phyloP scores from a whole-genome alignment of 352 stramenopile genomes.

The Pythium pyrilobum region DNA sequence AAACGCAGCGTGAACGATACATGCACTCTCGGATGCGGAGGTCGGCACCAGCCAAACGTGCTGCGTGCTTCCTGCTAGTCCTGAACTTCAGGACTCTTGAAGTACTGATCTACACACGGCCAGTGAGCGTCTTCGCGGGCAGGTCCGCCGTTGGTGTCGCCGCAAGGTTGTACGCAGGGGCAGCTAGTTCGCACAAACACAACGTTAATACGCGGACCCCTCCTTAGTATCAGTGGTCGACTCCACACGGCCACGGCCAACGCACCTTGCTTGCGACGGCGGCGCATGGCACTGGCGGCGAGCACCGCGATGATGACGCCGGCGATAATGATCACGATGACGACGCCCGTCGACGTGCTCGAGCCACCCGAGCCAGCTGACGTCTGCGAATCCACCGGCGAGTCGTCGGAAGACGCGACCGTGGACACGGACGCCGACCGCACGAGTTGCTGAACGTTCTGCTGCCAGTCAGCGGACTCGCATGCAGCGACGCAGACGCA shows the following conservation, averaged over 20 bases:
- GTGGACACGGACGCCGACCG: background rate
- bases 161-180: background rate
- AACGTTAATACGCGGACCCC: too few relatives aligned
- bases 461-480: constrained; percentile 30
- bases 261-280: background rate
- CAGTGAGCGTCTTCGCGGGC: background rate
- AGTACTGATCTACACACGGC: background rate
- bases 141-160: background rate
- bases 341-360: background rate
- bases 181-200: too few relatives aligned
- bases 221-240: too few relatives aligned
- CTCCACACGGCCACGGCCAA: background rate
- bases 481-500: constrained; percentile 47
- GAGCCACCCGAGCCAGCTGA: background rate
- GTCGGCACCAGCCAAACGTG: too few relatives aligned
- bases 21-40: too few relatives aligned
- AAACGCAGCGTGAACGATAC: too few relatives aligned
- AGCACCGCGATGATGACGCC: background rate
- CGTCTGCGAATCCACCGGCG: background rate
- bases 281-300: background rate
- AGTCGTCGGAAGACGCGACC: background rate
- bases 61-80: too few relatives aligned
- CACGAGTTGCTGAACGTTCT: constrained; percentile 22
- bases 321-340: background rate
- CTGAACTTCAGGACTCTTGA: too few relatives aligned